Base-by-base conservation (phyloP, 768 basidiomycete genomes). In the Mycena latifolia region DNA sequence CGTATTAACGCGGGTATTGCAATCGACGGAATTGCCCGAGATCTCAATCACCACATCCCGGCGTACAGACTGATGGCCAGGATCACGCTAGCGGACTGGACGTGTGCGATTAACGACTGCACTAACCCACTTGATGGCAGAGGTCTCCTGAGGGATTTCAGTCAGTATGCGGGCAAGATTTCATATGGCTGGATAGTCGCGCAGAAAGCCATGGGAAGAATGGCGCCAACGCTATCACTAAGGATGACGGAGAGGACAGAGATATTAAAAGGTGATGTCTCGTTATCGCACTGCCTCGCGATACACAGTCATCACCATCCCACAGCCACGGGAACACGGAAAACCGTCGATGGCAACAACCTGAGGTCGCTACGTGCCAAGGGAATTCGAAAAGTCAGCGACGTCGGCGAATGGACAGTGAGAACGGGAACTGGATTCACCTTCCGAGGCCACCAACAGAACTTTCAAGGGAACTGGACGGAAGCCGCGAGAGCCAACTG, bases 21-120 rank as follows among this genome's bases (percentile, higher is more conserved):
- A 3, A 47, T 71, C 20, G 51, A 59, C 17, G 69, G 69, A 1
- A 25, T 72, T 3, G 29, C 24, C 2, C 46, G 69, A 0, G 61
- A 67, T n/a, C 63, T 72, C 0, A 72, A 72, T 25, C 71, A 72
- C 28, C 71, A 72, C 55, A 65, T 72, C 3, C 14, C 61, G 18
- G 48, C 57, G 5, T 72, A 59, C 45, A 56, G 69, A 0, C 3
- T 14, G 5, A 60, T 72, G 69, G 71, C 69, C 2, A 28, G 46
- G 5, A 64, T 72, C 24, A 68, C 71, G 0, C 29, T 67, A 6
- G 55, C 63, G 0, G 66, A 70, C 25, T 72, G 69, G 71, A 65
- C 59, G 3, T 70, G 69, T 48, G n/a, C 8, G 1, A 39, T 69
- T 3, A 66, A 63, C 46, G 7, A 47, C 8, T 69, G 69, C 17